Evolutionary conservation across 1,139 yeast genomes (phyloP).

Genomic region (Meyerozyma carpophila): DNA sequence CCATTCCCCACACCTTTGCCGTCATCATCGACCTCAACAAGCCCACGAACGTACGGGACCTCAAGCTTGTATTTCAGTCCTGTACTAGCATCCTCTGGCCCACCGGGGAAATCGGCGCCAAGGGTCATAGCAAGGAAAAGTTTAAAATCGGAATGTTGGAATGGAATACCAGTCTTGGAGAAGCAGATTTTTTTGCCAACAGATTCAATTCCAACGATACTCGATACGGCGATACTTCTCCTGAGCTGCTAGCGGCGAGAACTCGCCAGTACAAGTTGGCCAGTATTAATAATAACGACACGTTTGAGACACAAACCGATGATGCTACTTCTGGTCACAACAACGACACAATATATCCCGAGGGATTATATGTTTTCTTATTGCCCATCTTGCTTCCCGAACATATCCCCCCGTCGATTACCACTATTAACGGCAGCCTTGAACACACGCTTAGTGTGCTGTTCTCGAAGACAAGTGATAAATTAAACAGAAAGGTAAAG

Average conservation of each 20-base stretch:
- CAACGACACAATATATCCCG: constrained; percentile 30
- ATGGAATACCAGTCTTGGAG: constrained; percentile 40
- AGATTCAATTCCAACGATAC: constrained; percentile 32
- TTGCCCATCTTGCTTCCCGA: constrained; percentile 69
- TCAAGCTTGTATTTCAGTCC: constrained; percentile 31
- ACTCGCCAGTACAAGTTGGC: constrained; percentile 30
- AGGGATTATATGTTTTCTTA: constrained; percentile 79
- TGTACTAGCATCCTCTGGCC: constrained; percentile 47
- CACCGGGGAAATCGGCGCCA: constrained; percentile 47
- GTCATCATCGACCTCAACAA: constrained; percentile 36
- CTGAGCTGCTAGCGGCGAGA: constrained; percentile 31
- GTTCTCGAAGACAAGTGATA: constrained; percentile 30
- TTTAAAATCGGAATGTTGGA: constrained; percentile 44
- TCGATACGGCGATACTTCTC: constrained; percentile 21
- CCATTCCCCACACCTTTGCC: constrained; percentile 45
- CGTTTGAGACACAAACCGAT: neutral
- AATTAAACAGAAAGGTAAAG: constrained; percentile 29
- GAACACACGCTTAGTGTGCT: constrained; percentile 29
- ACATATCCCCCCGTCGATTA: constrained; percentile 65
- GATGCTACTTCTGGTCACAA: constrained; percentile 2
- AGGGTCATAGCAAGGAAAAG: constrained; percentile 35
- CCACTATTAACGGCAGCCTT: constrained; percentile 49
- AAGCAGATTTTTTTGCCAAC: constrained; percentile 46
- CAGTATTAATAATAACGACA: neutral
- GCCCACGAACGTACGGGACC: constrained; percentile 19